Evolutionary conservation across 2,329 filamentous ascomycete genomes (phyloP).

Genomic region (Xylaria sp.): DNA sequence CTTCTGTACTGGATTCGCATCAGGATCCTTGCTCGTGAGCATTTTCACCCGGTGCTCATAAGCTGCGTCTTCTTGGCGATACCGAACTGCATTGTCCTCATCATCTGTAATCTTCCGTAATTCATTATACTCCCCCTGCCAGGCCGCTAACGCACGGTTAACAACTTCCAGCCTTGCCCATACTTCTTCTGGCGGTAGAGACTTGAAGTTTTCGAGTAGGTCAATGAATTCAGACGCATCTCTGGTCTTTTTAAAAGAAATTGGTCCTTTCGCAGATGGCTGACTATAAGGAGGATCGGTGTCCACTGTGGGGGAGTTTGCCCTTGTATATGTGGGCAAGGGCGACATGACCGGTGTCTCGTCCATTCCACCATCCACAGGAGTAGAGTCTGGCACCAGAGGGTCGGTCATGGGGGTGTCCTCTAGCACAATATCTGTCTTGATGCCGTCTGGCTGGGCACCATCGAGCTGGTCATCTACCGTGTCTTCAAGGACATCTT

Average conservation of each 20-base stretch:
- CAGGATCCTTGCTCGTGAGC: slow-evolving; percentile 47
- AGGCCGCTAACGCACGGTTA: slow-evolving; percentile 54
- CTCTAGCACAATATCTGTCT: slow-evolving; percentile 29
- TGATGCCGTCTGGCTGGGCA: slow-evolving; percentile 7
- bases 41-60: slow-evolving; percentile 51
- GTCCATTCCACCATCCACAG: slow-evolving; percentile 36
- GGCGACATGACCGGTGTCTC: slow-evolving; percentile 42
- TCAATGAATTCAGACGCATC: slow-evolving; percentile 56
- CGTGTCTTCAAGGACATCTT: slow-evolving; percentile 21
- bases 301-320: slow-evolving; percentile 45
- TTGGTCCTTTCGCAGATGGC: slow-evolving; percentile 42
- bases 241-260: slow-evolving; percentile 56
- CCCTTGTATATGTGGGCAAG: slow-evolving; percentile 41
- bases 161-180: slow-evolving; percentile 51
- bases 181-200: slow-evolving; percentile 54
- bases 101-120: slow-evolving; percentile 60
- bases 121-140: slow-evolving; percentile 60
- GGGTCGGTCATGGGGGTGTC: slow-evolving; percentile 37
- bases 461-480: slow-evolving; percentile 22
- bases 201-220: slow-evolving; percentile 56
- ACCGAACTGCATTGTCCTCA: slow-evolving; percentile 61
- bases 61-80: slow-evolving; percentile 51
- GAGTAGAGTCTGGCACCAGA: slow-evolving; percentile 30
- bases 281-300: slow-evolving; percentile 19
- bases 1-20: slow-evolving; percentile 53